Base-by-base conservation (phyloP, 2,329 filamentous ascomycete genomes). In the Neofusicoccum sp. region DNA sequence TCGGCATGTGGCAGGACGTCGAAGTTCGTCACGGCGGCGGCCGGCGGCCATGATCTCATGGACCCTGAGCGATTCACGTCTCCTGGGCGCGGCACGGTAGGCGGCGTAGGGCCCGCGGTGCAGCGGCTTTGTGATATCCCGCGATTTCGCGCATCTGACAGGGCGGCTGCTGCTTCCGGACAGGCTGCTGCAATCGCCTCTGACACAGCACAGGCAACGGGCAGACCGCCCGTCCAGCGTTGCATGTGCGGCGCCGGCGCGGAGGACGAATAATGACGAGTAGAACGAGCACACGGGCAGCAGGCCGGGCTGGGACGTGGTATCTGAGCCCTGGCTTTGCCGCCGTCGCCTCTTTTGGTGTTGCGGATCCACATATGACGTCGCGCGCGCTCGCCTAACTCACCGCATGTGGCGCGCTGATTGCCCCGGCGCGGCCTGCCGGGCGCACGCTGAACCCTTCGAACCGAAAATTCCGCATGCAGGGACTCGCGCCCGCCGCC, bases 291-390 rank as follows among this genome's bases (percentile, higher is more conserved):
- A 22, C 41, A 34, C 54, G 54, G 54, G 54, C 39, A 29, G 22
- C 54, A 58, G 54, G 43, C 54, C 54, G 54, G 29, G 33, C 48
- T 58, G 54, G 54, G 31, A 58, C 54, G 54, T 41, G 54, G 54
- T 58, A 58, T 58, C 54, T 45, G 54, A 36, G 54, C 54, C 41
- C 41, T 60, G 43, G 45, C 16, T 60, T 47, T 60, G 56, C 56
- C 56, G 56, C 45, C 56, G 44, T 49, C 45, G 44, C 45, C 56
- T 39, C 33, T 49, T 60, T 31, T 62, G 61, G 43, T 62, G 61
- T 62, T 62, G 50, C 43, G 22, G 41, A 33, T 41, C 61, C 61
- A 56, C 61, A 48, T 22, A 48, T 62, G 61, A 62, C 61, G 61
- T 62, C 49, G 43, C 8, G 12, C 33, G 43, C 12, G 7, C 61